Evolutionary conservation across 2,329 filamentous ascomycete genomes (phyloP).

Genomic region (Monilinia fructicola): DNA sequence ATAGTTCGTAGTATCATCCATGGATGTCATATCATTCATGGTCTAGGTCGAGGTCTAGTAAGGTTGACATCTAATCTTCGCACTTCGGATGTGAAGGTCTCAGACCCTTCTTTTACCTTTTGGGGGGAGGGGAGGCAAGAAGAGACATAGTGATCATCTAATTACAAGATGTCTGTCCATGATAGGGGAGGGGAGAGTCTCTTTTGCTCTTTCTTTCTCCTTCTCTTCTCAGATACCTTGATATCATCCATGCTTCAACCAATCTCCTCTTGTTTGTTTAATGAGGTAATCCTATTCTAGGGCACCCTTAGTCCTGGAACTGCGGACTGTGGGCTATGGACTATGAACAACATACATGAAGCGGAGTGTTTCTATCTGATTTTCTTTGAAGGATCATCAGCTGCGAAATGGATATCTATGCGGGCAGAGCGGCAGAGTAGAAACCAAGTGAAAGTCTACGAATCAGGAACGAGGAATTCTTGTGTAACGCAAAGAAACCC

Average conservation of each 20-base stretch:
- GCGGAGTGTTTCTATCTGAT: constrained; percentile 7
- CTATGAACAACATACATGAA: neutral
- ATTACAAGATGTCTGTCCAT: constrained; percentile 17
- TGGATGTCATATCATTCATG: neutral
- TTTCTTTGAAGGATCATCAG: constrained; percentile 13
- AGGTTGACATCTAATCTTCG: neutral
- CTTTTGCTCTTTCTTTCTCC: neutral
- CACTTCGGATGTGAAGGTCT: neutral
- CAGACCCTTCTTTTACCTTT: neutral
- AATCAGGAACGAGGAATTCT: constrained; percentile 19
- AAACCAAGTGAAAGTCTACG: constrained; percentile 14
- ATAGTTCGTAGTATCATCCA: neutral
- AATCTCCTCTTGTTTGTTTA: neutral
- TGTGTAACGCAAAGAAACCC: neutral
- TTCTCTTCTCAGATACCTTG: neutral
- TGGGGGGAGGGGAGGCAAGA: neutral
- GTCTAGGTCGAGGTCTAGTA: neutral
- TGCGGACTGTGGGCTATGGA: neutral
- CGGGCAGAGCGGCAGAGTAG: constrained; percentile 20
- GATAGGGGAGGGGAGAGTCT: neutral
- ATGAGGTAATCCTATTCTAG: neutral
- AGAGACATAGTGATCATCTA: neutral
- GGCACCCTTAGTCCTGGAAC: neutral
- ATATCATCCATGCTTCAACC: neutral
- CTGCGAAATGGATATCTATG: constrained; percentile 12